These are phyloP conservation scores for Microsporum audouinii DNA, from an alignment of 2,329 filamentous ascomycete genomes.

Conservation along the genomic window DNA sequence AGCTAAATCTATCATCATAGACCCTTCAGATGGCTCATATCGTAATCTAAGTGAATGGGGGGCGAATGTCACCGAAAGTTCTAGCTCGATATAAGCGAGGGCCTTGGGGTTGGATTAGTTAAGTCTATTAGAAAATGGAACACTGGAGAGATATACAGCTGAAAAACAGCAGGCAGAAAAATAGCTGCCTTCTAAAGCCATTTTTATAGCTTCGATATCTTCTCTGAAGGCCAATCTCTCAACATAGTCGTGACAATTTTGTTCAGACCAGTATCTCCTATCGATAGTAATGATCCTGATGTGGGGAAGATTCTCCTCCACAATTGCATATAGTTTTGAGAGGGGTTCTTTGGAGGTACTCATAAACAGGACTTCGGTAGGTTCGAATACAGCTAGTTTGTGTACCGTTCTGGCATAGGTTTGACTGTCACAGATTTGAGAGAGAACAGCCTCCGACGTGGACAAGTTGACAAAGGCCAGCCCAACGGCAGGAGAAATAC, in stretches of 20 bases:
- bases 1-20: constrained; percentile 90
- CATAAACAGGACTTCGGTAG: constrained; percentile 68
- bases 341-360: constrained; percentile 57
- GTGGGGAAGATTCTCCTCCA: constrained; percentile 59
- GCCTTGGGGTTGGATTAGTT: constrained; percentile 42
- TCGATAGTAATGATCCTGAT: constrained; percentile 55
- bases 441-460: constrained; percentile 71
- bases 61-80: constrained; percentile 56
- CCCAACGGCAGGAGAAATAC: constrained; percentile 71
- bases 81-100: constrained; percentile 67
- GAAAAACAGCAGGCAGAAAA: constrained; percentile 77
- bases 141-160: constrained; percentile 49
- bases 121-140: neutral
- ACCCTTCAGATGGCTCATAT: constrained; percentile 78
- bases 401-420: constrained; percentile 82
- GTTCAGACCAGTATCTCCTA: constrained; percentile 74
- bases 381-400: constrained; percentile 70
- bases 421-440: constrained; percentile 85
- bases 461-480: constrained; percentile 79
- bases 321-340: constrained; percentile 62
- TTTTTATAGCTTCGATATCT: constrained; percentile 69
- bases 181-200: constrained; percentile 70
- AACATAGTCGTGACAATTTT: constrained; percentile 63
- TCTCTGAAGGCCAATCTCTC: constrained; percentile 66
- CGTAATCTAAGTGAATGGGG: constrained; percentile 73